Base-by-base conservation (phyloP, 306 rosid genomes). In the Castanopsis chinensis region DNA sequence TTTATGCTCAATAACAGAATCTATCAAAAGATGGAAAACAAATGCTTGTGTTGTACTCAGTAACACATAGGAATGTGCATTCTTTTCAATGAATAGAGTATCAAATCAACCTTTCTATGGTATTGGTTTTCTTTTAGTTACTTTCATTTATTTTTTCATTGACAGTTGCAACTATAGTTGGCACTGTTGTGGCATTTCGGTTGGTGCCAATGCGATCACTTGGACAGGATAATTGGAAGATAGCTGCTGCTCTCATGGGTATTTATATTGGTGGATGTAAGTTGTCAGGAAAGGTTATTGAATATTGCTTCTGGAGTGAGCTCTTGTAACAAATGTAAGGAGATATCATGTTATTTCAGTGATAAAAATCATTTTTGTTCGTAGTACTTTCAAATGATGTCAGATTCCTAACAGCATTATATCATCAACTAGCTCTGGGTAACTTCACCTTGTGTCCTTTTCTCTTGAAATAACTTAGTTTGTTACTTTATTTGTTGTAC, bases 221-320 rank as follows among this genome's bases (percentile, higher is more conserved):
- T 64, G 89, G 91, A 41, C 75, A 77, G n/a, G 91, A 88, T 78
- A 88, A 82, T 74, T 86, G 91, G 86, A 88, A 88, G 71, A 76
- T 86, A 75, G 91, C 86, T 63, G 77, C 89, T 64, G 91, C 88
- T 41, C 83, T 88, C 67, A 86, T 88, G 88, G 89, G 88, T 25
- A 87, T 87, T 76, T 87, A 87, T 57, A 85, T 87, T 60, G 91
- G 88, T 70, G 91, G 88, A 85, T 85, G 91, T 87, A 83, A 85
- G 88, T 85, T 32, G 21, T 80, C 17, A 14, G 15, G 67, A 41
- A 43, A 21, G 3, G 21, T 53, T 13, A 32, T 21, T 43, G 68
- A 32, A 27, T 52, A 4, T 70, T 69, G 12, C 43, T 74, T 59
- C 69, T 59, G 69, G 18, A 69, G 30, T 67, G 17, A 7, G 25